These are phyloP conservation scores for Monilinia polystroma DNA, from an alignment of 2,329 filamentous ascomycete genomes.

Conservation along the genomic window DNA sequence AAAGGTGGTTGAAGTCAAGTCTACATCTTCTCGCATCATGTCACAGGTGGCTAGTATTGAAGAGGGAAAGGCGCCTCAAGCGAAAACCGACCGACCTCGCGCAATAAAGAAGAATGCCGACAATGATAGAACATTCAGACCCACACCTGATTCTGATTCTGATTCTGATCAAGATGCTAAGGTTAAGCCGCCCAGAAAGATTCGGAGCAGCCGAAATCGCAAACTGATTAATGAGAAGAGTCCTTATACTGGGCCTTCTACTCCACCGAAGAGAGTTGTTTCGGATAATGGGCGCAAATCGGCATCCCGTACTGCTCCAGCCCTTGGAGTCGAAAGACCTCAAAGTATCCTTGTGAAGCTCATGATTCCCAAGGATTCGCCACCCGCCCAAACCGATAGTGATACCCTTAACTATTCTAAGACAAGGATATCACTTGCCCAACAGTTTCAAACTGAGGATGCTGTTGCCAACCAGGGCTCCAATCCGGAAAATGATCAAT, in stretches of 20 bases:
- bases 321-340: slow-evolving; percentile 27
- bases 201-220: slow-evolving; percentile 22
- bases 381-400: slow-evolving; percentile 28
- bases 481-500: slow-evolving; percentile 3
- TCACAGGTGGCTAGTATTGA: slow-evolving; percentile 4
- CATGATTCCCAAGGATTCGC: slow-evolving; percentile 23
- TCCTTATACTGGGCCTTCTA: slow-evolving; percentile 26
- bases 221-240: slow-evolving; percentile 23
- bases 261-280: slow-evolving; percentile 6
- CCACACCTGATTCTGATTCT: slow-evolving; percentile 25
- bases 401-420: slow-evolving; percentile 28
- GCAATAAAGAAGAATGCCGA: slow-evolving; percentile 30
- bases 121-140: slow-evolving; percentile 31
- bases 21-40: slow-evolving; percentile 5
- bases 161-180: slow-evolving; percentile 24
- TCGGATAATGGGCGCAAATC: slow-evolving; percentile 12
- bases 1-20: slow-evolving; percentile 15
- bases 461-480: not conserved
- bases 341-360: slow-evolving; percentile 24
- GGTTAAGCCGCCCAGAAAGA: slow-evolving; percentile 8
- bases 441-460: slow-evolving; percentile 27
- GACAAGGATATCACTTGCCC: slow-evolving; percentile 12
- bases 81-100: not conserved
- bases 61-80: not conserved
- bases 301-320: slow-evolving; percentile 25